phyloP scores from a whole-genome alignment of 2,329 filamentous ascomycete genomes.

The Paecilomyces niveus region DNA sequence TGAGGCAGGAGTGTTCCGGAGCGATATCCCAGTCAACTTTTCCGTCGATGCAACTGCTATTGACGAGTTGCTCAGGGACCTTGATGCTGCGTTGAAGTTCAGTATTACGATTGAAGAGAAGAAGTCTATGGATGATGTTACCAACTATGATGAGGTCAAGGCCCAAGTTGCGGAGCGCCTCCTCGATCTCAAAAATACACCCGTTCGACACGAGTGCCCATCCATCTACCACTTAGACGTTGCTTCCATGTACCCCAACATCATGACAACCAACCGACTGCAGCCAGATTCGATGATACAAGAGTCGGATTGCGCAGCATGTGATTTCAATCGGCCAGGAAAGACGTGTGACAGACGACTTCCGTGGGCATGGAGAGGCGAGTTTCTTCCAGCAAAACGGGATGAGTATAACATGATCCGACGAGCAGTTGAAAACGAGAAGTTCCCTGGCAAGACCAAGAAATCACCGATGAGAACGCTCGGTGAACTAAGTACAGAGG shows the following conservation, averaged over 20 bases:
- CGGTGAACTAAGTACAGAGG: conserved; percentile 70
- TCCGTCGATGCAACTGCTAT: conserved; percentile 81
- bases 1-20: conserved; percentile 91
- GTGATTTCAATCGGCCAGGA: conserved; percentile 94
- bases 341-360: conserved; percentile 93
- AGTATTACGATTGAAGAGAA: conserved; percentile 79
- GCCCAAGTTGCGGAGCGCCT: conserved; percentile 69
- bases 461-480: conserved; percentile 67
- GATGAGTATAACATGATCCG: conserved; percentile 99
- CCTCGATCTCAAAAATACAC: conserved; percentile 66
- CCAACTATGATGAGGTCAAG: conserved; percentile 78
- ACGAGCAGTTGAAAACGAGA: conserved; percentile 83
- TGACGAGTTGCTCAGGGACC: conserved; percentile 76
- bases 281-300: conserved; percentile 99
- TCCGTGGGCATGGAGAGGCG: conserved; percentile 97
- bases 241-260: conserved; percentile 99
- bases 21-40: conserved; percentile 93
- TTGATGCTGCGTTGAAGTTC: conserved; percentile 85
- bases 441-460: conserved; percentile 72
- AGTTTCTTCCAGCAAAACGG: conserved; percentile 89
- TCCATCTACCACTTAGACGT: conserved; percentile 98
- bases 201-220: conserved; percentile 76
- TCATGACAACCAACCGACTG: conserved; percentile 97
- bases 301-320: conserved; percentile 91
- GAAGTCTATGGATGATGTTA: conserved; percentile 70